Evolutionary conservation across 2,329 filamentous ascomycete genomes (phyloP).

Genomic region (Aspergillus sp.): DNA sequence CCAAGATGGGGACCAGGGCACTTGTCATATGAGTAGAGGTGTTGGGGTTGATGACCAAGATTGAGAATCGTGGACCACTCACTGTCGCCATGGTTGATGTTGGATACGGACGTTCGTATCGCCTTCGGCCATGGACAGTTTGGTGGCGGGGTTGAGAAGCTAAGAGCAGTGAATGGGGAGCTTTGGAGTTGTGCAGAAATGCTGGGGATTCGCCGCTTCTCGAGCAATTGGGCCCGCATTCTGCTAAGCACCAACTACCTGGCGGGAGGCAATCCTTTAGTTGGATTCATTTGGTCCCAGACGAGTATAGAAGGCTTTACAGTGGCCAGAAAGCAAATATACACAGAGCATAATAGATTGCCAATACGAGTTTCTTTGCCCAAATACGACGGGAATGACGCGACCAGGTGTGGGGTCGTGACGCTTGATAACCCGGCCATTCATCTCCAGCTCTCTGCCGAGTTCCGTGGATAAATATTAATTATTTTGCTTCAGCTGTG

Average conservation of each 20-base stretch:
- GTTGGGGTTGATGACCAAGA: slow-evolving; percentile 49
- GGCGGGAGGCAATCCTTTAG: neutral
- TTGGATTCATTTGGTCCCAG: neutral
- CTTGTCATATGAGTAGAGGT: slow-evolving; percentile 46
- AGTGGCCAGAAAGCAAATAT: neutral
- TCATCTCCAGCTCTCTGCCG: neutral
- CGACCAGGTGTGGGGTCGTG: slow-evolving; percentile 1
- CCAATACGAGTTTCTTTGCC: neutral
- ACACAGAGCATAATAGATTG: neutral
- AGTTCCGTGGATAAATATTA: neutral
- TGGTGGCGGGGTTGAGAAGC: slow-evolving; percentile 2
- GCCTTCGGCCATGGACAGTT: neutral
- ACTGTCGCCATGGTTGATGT: slow-evolving; percentile 16
- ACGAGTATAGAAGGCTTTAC: neutral
- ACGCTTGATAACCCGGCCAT: neutral
- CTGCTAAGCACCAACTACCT: neutral
- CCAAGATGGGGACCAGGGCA: slow-evolving; percentile 41
- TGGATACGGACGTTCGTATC: neutral
- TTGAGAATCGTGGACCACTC: slow-evolving; percentile 21
- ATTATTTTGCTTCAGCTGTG: neutral
- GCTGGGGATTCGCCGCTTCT: neutral
- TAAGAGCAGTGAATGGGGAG: neutral
- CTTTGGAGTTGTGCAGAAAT: neutral
- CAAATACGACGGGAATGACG: neutral
- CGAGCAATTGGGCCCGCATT: slow-evolving; percentile 2